Percentiles rank a stretch among this genome's conserved stretches.
Conservation (phyloP, 768 basidiomycete genomes). For the Termitomyces sp. region DNA sequence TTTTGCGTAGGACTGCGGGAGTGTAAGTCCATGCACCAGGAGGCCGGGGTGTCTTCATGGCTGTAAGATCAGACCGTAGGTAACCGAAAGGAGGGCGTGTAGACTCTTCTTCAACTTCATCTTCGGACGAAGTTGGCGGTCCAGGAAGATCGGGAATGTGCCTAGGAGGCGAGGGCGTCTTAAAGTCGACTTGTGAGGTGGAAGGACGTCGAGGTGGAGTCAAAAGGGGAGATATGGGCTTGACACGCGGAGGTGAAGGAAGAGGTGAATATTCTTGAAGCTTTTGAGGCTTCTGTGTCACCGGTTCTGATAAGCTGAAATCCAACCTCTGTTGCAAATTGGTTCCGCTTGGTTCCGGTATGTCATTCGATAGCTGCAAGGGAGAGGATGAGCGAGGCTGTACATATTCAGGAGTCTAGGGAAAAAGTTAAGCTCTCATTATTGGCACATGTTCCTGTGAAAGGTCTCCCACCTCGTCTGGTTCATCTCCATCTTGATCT, state of each 20-base stretch:
- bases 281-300: background rate
- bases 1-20: background rate
- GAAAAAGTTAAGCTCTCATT: constrained; percentile 10
- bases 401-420: constrained; percentile 5
- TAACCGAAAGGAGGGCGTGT: constrained; percentile 8
- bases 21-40: constrained; percentile 31
- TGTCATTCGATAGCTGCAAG: background rate
- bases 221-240: constrained; percentile 18
- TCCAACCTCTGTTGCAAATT: constrained; percentile 9
- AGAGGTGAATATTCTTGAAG: constrained; percentile 17
- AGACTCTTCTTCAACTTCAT: constrained; percentile 25
- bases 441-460: constrained; percentile 21
- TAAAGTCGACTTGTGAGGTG: constrained; percentile 41
- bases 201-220: constrained; percentile 45
- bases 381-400: constrained; percentile 9
- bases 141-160: constrained; percentile 63
- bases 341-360: constrained; percentile 5
- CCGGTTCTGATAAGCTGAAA: background rate
- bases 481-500: background rate
- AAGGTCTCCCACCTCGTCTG: constrained; percentile 4
- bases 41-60: constrained; percentile 40
- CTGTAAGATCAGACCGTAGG: constrained; percentile 18
- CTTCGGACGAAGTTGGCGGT: constrained; percentile 55
- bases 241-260: constrained; percentile 23
- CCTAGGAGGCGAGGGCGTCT: constrained; percentile 59